Conservation (phyloP, 805 yeast genomes). For the Wickerhamia fluorescens region DNA sequence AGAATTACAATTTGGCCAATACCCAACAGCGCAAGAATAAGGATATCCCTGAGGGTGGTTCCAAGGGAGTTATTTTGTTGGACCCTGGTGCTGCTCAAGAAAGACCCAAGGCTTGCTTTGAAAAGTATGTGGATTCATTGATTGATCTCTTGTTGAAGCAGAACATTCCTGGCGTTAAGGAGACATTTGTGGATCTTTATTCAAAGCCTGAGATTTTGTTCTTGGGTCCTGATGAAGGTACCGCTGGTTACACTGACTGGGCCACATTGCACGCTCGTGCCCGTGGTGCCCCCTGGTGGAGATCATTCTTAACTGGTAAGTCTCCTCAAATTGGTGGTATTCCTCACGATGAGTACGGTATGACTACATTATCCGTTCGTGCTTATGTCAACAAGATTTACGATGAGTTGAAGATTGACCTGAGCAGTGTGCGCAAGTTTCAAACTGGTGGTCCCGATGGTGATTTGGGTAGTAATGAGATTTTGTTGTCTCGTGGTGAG, state of each 20-base stretch:
- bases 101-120: slow-evolving; percentile 76
- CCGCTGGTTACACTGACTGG: slow-evolving; percentile 95
- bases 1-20: slow-evolving; percentile 89
- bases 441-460: slow-evolving; percentile 99
- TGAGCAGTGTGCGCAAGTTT: slow-evolving; percentile 58
- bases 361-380: slow-evolving; percentile 93
- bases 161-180: slow-evolving; percentile 68
- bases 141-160: slow-evolving; percentile 77
- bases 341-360: slow-evolving; percentile 96
- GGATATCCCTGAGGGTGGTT: slow-evolving; percentile 98
- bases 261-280: slow-evolving; percentile 88
- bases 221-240: slow-evolving; percentile 99
- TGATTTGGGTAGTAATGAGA: slow-evolving; percentile 94
- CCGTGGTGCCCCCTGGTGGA: slow-evolving; percentile 98
- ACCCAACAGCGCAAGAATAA: slow-evolving; percentile 96
- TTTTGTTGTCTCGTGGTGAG: slow-evolving; percentile 76
- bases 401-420: slow-evolving; percentile 62
- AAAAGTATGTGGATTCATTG: slow-evolving; percentile 87
- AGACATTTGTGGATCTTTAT: slow-evolving; percentile 76
- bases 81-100: slow-evolving; percentile 73
- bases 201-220: slow-evolving; percentile 83
- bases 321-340: slow-evolving; percentile 90
- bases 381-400: slow-evolving; percentile 85
- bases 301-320: slow-evolving; percentile 95
- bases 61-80: slow-evolving; percentile 90